Percentiles rank a stretch among this genome's conserved stretches.
Conservation (phyloP, 306 rosid genomes). For the Macrotyloma uniflorum region DNA sequence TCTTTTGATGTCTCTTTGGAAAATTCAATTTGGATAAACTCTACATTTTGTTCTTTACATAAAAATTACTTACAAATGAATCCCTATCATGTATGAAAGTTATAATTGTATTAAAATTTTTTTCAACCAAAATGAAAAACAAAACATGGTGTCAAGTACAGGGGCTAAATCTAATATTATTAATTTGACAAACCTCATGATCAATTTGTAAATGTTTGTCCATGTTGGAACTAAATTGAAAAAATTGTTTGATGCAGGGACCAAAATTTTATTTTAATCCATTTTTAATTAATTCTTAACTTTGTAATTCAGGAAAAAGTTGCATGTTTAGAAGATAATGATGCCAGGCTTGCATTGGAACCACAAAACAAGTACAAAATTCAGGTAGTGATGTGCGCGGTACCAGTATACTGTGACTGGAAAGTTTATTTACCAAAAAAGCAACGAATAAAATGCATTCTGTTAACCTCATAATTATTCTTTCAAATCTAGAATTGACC, state of each 20-base stretch:
- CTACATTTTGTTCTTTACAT: neutral
- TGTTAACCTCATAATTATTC: slow-evolving; percentile 5
- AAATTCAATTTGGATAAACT: slow-evolving; percentile 19
- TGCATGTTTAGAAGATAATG: slow-evolving; percentile 93
- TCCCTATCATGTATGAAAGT: neutral
- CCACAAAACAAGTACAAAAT: slow-evolving; percentile 74
- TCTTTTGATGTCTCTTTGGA: slow-evolving; percentile 17
- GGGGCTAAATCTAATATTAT: neutral
- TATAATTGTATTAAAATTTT: neutral
- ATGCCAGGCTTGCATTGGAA: slow-evolving; percentile 93
- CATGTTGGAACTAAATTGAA: neutral
- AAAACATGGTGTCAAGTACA: neutral
- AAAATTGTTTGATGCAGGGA: neutral
- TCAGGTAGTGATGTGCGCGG: slow-evolving; percentile 65
- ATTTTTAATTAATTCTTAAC: neutral
- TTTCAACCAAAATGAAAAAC: neutral
- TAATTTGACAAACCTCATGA: neutral
- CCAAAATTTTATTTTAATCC: neutral
- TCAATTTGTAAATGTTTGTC: neutral
- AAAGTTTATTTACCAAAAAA: slow-evolving; percentile 19
- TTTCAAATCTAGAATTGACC: slow-evolving; percentile 34
- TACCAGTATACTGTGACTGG: slow-evolving; percentile 20
- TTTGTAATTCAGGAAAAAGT: slow-evolving; percentile 86
- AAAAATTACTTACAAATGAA: neutral
- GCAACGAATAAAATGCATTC: neutral